phyloP scores from a whole-genome alignment of 306 rosid species.

The Potentilla sterilis region DNA sequence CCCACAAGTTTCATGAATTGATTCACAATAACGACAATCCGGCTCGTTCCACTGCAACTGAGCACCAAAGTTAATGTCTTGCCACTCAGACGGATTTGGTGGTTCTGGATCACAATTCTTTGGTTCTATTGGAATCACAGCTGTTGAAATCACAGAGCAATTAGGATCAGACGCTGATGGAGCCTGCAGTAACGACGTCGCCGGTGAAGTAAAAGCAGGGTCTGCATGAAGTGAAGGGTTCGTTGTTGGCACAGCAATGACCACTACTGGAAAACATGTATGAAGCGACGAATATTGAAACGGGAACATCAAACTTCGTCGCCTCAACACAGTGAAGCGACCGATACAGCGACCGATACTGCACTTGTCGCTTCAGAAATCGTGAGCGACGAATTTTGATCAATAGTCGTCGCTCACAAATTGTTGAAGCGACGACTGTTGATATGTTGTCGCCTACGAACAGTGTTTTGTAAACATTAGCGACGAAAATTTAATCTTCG shows the following conservation, averaged over 20 bases:
- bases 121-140: slow-evolving; percentile 25
- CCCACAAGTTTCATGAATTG: not conserved
- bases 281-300: no score
- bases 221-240: not conserved
- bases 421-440: no score
- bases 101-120: not conserved
- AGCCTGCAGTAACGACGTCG: not conserved
- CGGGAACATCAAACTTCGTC: no score
- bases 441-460: no score
- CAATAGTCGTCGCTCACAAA: no score
- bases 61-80: slow-evolving; percentile 1
- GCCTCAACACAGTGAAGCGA: no score
- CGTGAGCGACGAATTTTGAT: no score
- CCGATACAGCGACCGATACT: no score
- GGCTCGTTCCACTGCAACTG: slow-evolving; percentile 43
- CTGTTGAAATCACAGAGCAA: slow-evolving; percentile 34
- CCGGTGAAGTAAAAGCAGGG: not conserved
- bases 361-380: no score
- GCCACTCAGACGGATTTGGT: not conserved
- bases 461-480: no score
- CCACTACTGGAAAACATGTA: no score
- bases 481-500: no score
- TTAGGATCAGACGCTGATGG: not conserved
- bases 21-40: slow-evolving; percentile 26
- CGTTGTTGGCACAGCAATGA: not conserved